phyloP scores from a whole-genome alignment of 768 basidiomycete species.

The Psilocybe tampanensis region DNA sequence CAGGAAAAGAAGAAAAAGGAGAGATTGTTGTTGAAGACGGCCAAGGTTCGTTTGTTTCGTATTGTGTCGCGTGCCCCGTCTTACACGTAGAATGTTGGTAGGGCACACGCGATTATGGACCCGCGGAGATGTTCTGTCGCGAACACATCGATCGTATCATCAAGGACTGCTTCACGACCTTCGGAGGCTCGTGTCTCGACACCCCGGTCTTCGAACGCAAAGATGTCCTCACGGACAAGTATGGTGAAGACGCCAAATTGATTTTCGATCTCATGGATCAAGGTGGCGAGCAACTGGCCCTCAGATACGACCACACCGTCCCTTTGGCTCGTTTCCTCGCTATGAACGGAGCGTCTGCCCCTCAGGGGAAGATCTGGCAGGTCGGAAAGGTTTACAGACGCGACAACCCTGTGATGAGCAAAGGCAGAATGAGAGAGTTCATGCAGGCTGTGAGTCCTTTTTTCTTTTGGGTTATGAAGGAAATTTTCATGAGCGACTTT shows the following conservation, averaged over 20 bases:
- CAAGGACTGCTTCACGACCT: slow-evolving; percentile 84
- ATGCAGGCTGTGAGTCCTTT: slow-evolving; percentile 79
- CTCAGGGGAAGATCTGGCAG: slow-evolving; percentile 89
- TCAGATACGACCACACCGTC: slow-evolving; percentile 96
- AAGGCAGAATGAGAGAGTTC: slow-evolving; percentile 98
- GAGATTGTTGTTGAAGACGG: slow-evolving; percentile 83
- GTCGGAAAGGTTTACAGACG: slow-evolving; percentile 98
- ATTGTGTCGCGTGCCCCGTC: not conserved
- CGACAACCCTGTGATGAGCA: slow-evolving; percentile 96
- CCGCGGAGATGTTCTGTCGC: slow-evolving; percentile 89
- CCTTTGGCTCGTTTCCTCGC: slow-evolving; percentile 95
- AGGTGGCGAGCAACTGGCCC: slow-evolving; percentile 92
- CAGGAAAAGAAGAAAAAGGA: slow-evolving; percentile 65
- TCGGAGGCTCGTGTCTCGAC: slow-evolving; percentile 91
- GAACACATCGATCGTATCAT: slow-evolving; percentile 89
- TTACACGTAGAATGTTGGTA: slow-evolving; percentile 27
- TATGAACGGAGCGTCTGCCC: slow-evolving; percentile 84
- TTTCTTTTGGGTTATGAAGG: not conserved
- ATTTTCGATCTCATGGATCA: slow-evolving; percentile 98
- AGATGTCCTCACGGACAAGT: slow-evolving; percentile 94
- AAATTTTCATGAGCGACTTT: not conserved
- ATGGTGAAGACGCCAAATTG: slow-evolving; percentile 96
- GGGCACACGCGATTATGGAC: slow-evolving; percentile 96
- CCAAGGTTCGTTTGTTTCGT: slow-evolving; percentile 73
- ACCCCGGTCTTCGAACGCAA: slow-evolving; percentile 99